Evolutionary conservation across 306 rosid species (phyloP), one percentile per base, ranked within the genome.

Genomic region (Corylus heterophylla): DNA sequence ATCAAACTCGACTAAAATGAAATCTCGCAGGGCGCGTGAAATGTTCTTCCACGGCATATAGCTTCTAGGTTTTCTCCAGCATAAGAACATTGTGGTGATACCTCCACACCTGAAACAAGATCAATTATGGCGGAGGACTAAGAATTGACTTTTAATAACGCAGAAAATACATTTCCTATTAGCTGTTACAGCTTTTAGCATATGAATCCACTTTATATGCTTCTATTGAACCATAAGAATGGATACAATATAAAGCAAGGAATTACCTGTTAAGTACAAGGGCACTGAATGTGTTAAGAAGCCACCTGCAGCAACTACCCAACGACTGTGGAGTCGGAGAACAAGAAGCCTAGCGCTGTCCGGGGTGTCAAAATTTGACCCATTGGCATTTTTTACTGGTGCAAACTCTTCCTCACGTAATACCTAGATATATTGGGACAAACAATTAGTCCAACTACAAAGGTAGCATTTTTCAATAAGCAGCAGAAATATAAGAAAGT

Each of bases 301-400:
- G 83, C 99, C 99, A 51, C 99, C 99, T 35, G 99, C 99, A 37
- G 98, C 98, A 52, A 91, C 94, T 48, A 93, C 96, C 99, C 99
- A 96, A 47, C 98, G 99, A 77, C 91, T 88, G 76, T 96, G 99
- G 74, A 96, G 99, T 80, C 99, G 92, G 71, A 96, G 97, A 73
- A 96, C 94, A 78, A 96, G 99, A 73, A 93, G 88, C 82, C 86
- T 89, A 4, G 99, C 99, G 85, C 96, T 93, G 63, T 96, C 99
- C 12, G 99, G 99, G 58, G 99, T 96, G 80, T 96, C 99, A 84
- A 71, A 90, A 83, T 87, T 93, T 74, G 99, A 90, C 52, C 98
- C 97, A 27, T 88, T 93, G 29, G 96, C 98, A 86, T 93, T 93
- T 87, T 96, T 96, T 44, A 96, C 99, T 0, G 99, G 98, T 14